Percentiles rank a stretch among this genome's conserved stretches.
Conservation (phyloP, 1,139 yeast species). For the Yamadazyma aaseri region DNA sequence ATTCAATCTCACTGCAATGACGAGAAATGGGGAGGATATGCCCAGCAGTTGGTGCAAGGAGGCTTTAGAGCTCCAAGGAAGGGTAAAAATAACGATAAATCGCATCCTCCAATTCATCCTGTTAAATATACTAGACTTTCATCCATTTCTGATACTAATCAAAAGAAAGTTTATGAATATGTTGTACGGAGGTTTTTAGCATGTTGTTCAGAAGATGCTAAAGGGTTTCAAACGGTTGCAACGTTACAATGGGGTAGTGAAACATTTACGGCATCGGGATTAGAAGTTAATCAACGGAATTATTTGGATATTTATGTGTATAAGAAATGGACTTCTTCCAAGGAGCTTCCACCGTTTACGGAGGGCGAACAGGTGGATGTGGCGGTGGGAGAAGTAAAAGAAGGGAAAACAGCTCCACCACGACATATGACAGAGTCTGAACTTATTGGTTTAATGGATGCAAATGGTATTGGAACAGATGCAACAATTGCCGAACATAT, state of each 20-base stretch:
- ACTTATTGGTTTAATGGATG: slow-evolving; percentile 90
- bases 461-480: slow-evolving; percentile 97
- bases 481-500: slow-evolving; percentile 99
- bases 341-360: slow-evolving; percentile 62
- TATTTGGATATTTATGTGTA: slow-evolving; percentile 80
- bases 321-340: slow-evolving; percentile 71
- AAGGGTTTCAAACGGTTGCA: slow-evolving; percentile 66
- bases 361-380: slow-evolving; percentile 58
- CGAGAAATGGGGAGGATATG: slow-evolving; percentile 49
- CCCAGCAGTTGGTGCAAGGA: slow-evolving; percentile 28
- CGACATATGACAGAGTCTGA: slow-evolving; percentile 87
- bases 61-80: slow-evolving; percentile 62
- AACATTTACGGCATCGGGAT: slow-evolving; percentile 64
- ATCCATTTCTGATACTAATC: slow-evolving; percentile 41
- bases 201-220: slow-evolving; percentile 88
- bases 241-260: slow-evolving; percentile 78
- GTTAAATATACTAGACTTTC: slow-evolving; percentile 48
- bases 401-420: slow-evolving; percentile 83
- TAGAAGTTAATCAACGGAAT: slow-evolving; percentile 69
- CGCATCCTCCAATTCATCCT: slow-evolving; percentile 99
- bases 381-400: slow-evolving; percentile 55
- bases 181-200: slow-evolving; percentile 87
- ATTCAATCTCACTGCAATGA: slow-evolving; percentile 60
- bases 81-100: slow-evolving; percentile 87
- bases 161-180: slow-evolving; percentile 80